Percentiles rank a stretch among this genome's conserved stretches.
These are phyloP conservation scores for Gyrodon lividus DNA, from an alignment of 768 basidiomycete genomes.

Conservation along the genomic window DNA sequence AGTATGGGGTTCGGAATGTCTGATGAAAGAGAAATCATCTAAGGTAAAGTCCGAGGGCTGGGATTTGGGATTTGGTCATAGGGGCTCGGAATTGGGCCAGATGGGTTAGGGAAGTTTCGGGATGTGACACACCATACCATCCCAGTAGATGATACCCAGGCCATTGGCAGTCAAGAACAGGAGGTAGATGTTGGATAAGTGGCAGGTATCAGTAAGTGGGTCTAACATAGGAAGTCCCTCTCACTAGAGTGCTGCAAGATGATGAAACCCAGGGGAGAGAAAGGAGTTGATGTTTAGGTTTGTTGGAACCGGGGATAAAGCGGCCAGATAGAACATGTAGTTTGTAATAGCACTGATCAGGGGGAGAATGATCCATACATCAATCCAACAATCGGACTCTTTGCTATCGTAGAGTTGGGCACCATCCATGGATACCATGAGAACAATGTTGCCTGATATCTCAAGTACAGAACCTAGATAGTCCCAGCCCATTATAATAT, in stretches of 20 bases:
- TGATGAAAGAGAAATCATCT: too few species aligned
- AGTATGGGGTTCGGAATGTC: too few species aligned
- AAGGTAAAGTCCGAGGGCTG: too few species aligned
- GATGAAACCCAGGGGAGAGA: slow-evolving; percentile 30
- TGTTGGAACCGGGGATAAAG: slow-evolving; percentile 31
- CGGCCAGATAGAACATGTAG: slow-evolving; percentile 11
- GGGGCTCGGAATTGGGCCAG: too few species aligned
- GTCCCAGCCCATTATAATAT: slow-evolving; percentile 3
- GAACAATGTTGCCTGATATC: slow-evolving; percentile 25
- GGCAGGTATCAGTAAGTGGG: slow-evolving; percentile 11
- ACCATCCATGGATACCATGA: slow-evolving; percentile 40
- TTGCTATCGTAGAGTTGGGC: slow-evolving; percentile 34
- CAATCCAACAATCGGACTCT: slow-evolving; percentile 25
- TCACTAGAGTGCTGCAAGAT: slow-evolving; percentile 22
- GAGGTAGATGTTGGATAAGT: slow-evolving; percentile 16
- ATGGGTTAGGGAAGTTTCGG: too few species aligned
- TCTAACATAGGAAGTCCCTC: slow-evolving; percentile 37
- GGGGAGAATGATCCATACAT: slow-evolving; percentile 37
- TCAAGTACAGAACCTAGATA: slow-evolving; percentile 2
- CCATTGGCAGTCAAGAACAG: slow-evolving; percentile 25
- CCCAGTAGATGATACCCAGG: slow-evolving; percentile 23
- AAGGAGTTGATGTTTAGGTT: slow-evolving; percentile 34
- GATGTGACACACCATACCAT: too few species aligned
- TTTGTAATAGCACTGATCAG: slow-evolving; percentile 10
- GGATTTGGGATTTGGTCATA: too few species aligned